Base-by-base conservation (phyloP, 768 basidiomycete species). In the Exsudoporus frostii region DNA sequence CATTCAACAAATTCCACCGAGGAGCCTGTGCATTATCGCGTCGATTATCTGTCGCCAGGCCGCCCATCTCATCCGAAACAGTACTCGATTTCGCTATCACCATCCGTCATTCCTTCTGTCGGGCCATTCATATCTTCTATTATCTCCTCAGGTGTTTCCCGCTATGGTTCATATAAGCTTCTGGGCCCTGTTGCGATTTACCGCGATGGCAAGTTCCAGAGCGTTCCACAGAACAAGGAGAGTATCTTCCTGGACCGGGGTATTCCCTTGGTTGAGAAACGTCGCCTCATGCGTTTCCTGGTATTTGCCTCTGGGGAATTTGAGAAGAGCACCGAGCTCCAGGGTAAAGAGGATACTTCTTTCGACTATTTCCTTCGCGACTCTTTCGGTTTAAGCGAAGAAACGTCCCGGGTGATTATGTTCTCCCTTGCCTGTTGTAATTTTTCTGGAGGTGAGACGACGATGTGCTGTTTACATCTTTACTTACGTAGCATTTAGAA, bases 281-380 rank as follows among this genome's bases (percentile, higher is more conserved):
- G 95, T 40, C 79, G 90, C 30, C 74, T 98, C 24, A 98, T 98
- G 90, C 90, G 94, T 52, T 92, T 96, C 62, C 71, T 98, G 42
- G 79, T 86, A 60, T 94, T 92, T 64, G 86, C 90, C 34, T 80
- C 81, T 2, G 82, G 84, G 0, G 86, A 91, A 1, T 90, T 90
- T 51, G 90, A 91, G 65, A 71, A 66, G 19, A 78, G 76, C 54
- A 71, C 74, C 15, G 87, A 90, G 58, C 62, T 88, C 2, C 69
- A 78, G 65, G 80, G 80, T 7, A 79, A 81, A 57, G 77, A 83
- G 14, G 65, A 82, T 22, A 63, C 69, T 14, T 73, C 86, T 0
- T 87, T 96, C 56, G 61, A 76, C 6, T 71, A 80, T 1, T 92
- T 87, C 62, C 76, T 96, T n/a, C 68, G 72, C 47, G 75, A 79